phyloP scores from a whole-genome alignment of 805 yeast species.

The Ogataea neopini region DNA sequence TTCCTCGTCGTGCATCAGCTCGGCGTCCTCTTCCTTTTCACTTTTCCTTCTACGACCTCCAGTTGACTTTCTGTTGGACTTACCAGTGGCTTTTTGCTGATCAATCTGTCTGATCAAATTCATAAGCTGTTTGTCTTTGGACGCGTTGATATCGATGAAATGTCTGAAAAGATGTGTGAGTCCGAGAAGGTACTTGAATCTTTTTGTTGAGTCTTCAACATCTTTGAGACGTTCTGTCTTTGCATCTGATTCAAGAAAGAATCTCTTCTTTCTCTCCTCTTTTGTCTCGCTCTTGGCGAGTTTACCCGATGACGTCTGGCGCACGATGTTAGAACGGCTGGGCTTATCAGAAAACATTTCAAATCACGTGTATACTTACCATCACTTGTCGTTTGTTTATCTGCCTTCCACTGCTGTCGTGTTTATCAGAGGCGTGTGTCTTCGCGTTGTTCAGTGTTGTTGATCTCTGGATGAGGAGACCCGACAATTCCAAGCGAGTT shows the following conservation, averaged over 20 bases:
- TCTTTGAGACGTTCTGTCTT: constrained; percentile 54
- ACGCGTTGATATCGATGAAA: constrained; percentile 78
- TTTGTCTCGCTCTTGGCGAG: constrained; percentile 2
- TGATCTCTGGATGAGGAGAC: background rate
- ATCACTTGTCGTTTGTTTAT: background rate
- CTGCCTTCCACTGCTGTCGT: background rate
- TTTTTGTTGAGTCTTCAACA: constrained; percentile 67
- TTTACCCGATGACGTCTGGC: constrained; percentile 5
- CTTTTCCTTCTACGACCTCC: constrained; percentile 71
- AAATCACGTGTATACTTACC: background rate
- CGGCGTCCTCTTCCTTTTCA: constrained; percentile 95
- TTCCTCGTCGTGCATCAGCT: constrained; percentile 80
- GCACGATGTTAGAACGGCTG: too few relatives aligned
- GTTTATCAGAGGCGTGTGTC: background rate
- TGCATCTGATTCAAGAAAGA: constrained; percentile 53
- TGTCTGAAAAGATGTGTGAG: constrained; percentile 86
- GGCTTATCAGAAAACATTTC: too few relatives aligned
- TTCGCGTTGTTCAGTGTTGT: background rate
- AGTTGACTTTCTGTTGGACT: constrained; percentile 22
- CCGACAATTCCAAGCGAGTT: too few relatives aligned
- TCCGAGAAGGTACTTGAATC: constrained; percentile 79
- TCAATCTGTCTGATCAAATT: constrained; percentile 60
- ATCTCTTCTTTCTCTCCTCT: constrained; percentile 46
- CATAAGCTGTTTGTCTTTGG: constrained; percentile 73
- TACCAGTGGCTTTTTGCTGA: constrained; percentile 42